Conservation (phyloP, 2,329 filamentous ascomycete genomes). For the Cryphonectria parasitica region DNA sequence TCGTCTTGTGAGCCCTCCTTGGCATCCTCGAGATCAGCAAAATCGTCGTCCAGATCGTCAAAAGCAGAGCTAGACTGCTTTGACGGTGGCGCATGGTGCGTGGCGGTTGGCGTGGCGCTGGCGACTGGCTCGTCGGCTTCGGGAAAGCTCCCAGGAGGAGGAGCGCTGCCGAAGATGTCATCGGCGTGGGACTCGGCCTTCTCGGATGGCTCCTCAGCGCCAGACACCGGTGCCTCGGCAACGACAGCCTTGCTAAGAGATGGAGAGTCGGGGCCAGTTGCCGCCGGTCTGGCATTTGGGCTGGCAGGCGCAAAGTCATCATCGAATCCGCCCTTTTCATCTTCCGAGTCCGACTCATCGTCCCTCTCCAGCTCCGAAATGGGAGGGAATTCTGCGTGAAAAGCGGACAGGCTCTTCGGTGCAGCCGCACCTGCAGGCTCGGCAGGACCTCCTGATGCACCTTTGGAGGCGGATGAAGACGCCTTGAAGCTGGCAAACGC, state of each 20-base stretch:
- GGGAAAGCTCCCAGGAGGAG: constrained; percentile 33
- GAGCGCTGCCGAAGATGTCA: constrained; percentile 47
- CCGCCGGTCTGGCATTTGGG: constrained; percentile 42
- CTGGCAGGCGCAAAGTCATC: constrained; percentile 83
- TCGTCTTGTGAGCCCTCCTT: constrained; percentile 80
- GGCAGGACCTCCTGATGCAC: constrained; percentile 19
- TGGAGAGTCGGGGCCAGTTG: constrained; percentile 35
- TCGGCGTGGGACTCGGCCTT: constrained; percentile 34
- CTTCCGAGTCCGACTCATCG: constrained; percentile 82
- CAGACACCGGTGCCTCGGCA: constrained; percentile 31
- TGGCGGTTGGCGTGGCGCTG: constrained; percentile 41
- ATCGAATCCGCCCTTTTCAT: constrained; percentile 83
- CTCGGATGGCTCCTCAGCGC: constrained; percentile 27
- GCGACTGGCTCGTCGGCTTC: constrained; percentile 36
- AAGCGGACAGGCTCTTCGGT: constrained; percentile 52
- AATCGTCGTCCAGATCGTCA: constrained; percentile 78
- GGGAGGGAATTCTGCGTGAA: constrained; percentile 85
- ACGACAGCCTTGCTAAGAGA: constrained; percentile 37
- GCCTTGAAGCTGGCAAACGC: constrained; percentile 78
- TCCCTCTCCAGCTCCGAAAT: constrained; percentile 84
- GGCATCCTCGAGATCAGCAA: constrained; percentile 81
- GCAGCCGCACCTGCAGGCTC: constrained; percentile 44
- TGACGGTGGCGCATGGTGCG: constrained; percentile 26
- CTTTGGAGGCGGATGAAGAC: constrained; percentile 51
- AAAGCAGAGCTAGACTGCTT: constrained; percentile 59